Base-by-base conservation (phyloP, 2,329 filamentous ascomycete species). In the Chaetomium olivaceum region DNA sequence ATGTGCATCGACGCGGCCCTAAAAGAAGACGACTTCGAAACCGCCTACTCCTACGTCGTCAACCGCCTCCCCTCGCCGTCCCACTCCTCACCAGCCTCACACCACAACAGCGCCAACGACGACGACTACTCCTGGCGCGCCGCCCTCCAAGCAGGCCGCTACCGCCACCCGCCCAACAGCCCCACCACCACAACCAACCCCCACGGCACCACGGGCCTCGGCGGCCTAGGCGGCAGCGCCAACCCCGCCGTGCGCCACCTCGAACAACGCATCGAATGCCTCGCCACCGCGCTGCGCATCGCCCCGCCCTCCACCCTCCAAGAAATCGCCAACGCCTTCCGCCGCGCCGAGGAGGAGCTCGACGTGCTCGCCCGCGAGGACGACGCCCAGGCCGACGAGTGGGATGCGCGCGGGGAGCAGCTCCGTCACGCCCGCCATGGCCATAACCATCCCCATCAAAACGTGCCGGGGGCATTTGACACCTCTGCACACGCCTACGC, bases 1-100 rank as follows among this genome's bases (percentile, higher is more conserved):
- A 92, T 94, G 89, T 92, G 91, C 69, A 87, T 94, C 50, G 88
- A 92, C 74, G 88, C 90, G 16, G 90, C 91, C 14, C 81, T 95
- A 1, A 82, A 83, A 11, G 91, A 93, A 73, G 88, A 93, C 68
- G 92, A 88, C 74, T 95, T 95, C 67, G 92, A 96, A 74, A 95
- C 91, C 0, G 91, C 91, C 12, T 95, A 94, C 75, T 93, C 91
- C 0, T 94, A 91, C 73, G 89, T 93, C 1, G 85, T 92, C 56
- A 92, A 88, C 73, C 86, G 89, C 25, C 81, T 95, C 0, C 81
- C 67, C 21, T 31, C 64, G 12, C 16, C 65, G 61, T 31, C 29
- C 25, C 81, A 95, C 0, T 81, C 67, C 21, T 31, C 64, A 12
- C 12, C 65, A 61, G 51, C 64, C 59, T 52, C 58, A 54, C n/a